Evolutionary conservation across 768 basidiomycete species (phyloP).

Genomic region (Porpolomopsis calyptriformis): DNA sequence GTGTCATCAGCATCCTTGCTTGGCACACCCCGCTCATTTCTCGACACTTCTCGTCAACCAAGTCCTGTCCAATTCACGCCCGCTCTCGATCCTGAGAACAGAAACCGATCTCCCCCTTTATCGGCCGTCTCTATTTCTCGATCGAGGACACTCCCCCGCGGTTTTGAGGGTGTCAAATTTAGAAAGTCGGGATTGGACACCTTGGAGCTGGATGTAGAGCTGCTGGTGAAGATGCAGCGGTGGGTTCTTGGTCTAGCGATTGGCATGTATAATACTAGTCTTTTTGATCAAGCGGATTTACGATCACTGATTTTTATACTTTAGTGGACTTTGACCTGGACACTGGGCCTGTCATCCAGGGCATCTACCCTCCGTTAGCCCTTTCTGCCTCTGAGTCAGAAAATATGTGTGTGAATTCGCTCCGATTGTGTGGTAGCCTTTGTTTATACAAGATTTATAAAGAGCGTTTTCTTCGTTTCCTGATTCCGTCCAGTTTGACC

Average conservation of each 20-base stretch:
- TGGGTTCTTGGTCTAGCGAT: constrained; percentile 11
- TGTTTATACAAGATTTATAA: constrained; percentile 9
- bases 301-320: not conserved
- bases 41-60: not conserved
- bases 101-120: not conserved
- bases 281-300: not conserved
- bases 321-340: constrained; percentile 85
- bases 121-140: not conserved
- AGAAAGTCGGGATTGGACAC: not conserved
- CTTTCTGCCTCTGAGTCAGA: constrained; percentile 60
- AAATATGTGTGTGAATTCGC: constrained; percentile 58
- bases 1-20: not conserved
- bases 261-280: constrained; percentile 1
- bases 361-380: constrained; percentile 56
- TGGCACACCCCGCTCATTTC: not conserved
- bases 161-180: not conserved
- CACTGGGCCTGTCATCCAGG: constrained; percentile 67
- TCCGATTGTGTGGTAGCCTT: not conserved
- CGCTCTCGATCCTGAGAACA: not conserved
- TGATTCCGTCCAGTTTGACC: constrained; percentile 75
- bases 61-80: not conserved
- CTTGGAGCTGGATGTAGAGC: not conserved
- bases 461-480: constrained; percentile 93
- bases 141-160: not conserved
- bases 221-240: constrained; percentile 6